phyloP scores from a whole-genome alignment of 139 green algal species.

The Mychonastes homosphaera region DNA sequence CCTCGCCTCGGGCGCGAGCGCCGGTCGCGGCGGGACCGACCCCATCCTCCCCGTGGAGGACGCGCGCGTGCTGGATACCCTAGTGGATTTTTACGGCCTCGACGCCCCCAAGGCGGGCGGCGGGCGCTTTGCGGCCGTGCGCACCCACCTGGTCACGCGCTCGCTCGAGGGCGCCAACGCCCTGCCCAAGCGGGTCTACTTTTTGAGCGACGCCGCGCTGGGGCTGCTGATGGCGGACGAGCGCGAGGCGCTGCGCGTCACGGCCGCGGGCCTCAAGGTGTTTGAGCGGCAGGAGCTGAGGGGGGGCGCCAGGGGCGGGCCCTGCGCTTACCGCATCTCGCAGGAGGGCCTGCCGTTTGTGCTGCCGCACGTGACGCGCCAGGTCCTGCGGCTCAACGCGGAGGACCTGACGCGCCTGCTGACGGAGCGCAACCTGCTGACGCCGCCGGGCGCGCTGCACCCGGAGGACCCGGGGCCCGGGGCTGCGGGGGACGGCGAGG shows the following conservation, averaged over 20 bases:
- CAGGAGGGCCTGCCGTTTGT: constrained; percentile 80
- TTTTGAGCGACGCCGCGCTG: constrained; percentile 32
- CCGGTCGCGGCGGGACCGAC: constrained; percentile 29
- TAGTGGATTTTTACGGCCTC: constrained; percentile 65
- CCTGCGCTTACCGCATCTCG: constrained; percentile 70
- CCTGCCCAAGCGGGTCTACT: constrained; percentile 58
- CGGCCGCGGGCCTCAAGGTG: constrained; percentile 71
- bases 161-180: constrained; percentile 27
- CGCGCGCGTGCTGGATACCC: constrained; percentile 18
- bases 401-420: constrained; percentile 51
- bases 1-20: too few relatives aligned
- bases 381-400: constrained; percentile 29
- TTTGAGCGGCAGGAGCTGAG: constrained; percentile 78
- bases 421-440: constrained; percentile 6
- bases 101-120: too few relatives aligned
- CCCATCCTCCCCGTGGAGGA: constrained; percentile 39
- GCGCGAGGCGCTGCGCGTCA: constrained; percentile 63
- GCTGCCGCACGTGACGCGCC: constrained; percentile 61
- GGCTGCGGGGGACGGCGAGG: too few relatives aligned
- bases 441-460: too few relatives aligned
- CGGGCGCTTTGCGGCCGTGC: constrained; percentile 51
- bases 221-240: constrained; percentile 59
- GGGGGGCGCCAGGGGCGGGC: constrained; percentile 22
- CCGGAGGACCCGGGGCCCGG: too few relatives aligned
- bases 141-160: constrained; percentile 49